Evolutionary conservation across 768 basidiomycete species (phyloP), one percentile per base, ranked within the genome.

Genomic region (Paxillus ammoniavirescens): DNA sequence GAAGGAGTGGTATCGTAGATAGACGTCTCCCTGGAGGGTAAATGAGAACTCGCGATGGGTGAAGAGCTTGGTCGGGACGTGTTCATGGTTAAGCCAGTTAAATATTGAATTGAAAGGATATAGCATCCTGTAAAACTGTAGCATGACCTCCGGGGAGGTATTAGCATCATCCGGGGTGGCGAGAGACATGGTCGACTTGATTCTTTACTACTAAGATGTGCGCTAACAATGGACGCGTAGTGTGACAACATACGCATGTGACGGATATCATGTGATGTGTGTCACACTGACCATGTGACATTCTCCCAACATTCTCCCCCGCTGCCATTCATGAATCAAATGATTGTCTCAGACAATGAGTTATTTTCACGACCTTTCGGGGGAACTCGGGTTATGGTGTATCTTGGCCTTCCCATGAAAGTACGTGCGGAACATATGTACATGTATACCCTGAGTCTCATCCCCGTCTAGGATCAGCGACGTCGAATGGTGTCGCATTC

Each of bases 41-140:
- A 96, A 95, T 18, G 97, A 86, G 67, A 98, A 96, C 70, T 99
- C 97, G 66, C 97, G 87, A 65, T 98, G 86, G 3, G 91, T 93
- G 68, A 92, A 98, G 46, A 91, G 82, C 55, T 82, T 84, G 12
- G 86, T 81, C 1, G 95, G 82, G 51, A 78, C 75, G 56, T 91
- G 88, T 57, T 88, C 89, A 58, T 98, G 96, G 67, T 98, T 98
- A 21, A 99, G 78, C 97, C 97, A 99, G 54, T 82, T 80, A 73
- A 87, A 98, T 58, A 98, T 81, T 1, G 92, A 88, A 67, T 93
- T 90, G 81, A 92, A 98, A 2, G 97, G 97, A 70, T 96, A 98
- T 1, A 98, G 76, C 42, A 93, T 82, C 41, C 86, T 79, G 74
- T 99, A 98, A 72, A 93, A 99, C 9, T 80, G 77, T 21, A 80